phyloP scores from a whole-genome alignment of 306 rosid species.

The Quercus berberidifolia region DNA sequence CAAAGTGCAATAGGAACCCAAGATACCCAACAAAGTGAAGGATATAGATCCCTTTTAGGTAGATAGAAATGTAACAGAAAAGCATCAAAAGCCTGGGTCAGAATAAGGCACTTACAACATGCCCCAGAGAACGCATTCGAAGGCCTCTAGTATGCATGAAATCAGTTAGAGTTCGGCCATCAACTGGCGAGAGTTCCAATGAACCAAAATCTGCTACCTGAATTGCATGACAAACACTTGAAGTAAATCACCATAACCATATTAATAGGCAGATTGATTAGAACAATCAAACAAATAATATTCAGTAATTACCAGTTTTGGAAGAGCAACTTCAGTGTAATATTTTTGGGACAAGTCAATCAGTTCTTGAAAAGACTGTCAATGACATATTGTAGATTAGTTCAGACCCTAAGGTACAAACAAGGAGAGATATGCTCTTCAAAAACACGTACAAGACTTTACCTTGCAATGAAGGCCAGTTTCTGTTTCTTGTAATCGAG shows the following conservation, averaged over 20 bases:
- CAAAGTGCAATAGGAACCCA: conserved; percentile 8
- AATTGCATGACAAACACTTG: conserved; percentile 26
- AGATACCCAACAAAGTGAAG: conserved; percentile 1
- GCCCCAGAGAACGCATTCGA: conserved; percentile 90
- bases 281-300: conserved; percentile 29
- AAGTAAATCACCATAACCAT: conserved; percentile 29
- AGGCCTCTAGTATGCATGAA: conserved; percentile 99
- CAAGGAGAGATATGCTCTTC: conserved; percentile 4
- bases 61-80: not conserved
- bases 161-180: conserved; percentile 97
- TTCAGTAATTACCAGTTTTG: conserved; percentile 77
- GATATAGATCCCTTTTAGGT: conserved; percentile 1
- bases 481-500: conserved; percentile 83
- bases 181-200: conserved; percentile 96
- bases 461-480: conserved; percentile 97
- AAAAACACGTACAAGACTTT: conserved; percentile 25
- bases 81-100: not conserved
- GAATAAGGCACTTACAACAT: conserved; percentile 72
- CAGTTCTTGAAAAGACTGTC: conserved; percentile 84
- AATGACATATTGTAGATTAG: conserved; percentile 29
- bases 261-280: conserved; percentile 14
- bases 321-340: conserved; percentile 93
- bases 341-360: conserved; percentile 70
- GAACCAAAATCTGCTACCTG: conserved; percentile 99
- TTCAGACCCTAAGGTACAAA: conserved; percentile 22